phyloP scores from a whole-genome alignment of 1,284 basidiomycete genomes.

The Mrakiaceae sp. region DNA sequence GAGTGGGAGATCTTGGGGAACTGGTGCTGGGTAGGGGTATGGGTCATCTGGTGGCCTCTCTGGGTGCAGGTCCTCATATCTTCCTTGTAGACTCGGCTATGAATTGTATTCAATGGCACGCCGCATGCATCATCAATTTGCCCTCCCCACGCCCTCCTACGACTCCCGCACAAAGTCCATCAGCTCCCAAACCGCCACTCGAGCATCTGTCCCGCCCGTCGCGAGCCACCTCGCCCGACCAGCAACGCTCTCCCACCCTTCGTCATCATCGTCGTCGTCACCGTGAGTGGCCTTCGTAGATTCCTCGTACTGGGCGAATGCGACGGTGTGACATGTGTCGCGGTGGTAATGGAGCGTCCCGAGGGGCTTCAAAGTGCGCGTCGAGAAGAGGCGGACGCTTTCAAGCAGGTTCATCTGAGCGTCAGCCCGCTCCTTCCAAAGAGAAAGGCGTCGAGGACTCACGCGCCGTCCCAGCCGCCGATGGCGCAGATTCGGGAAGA shows the following conservation, averaged over 20 bases:
- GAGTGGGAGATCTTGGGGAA: slow-evolving; percentile 33
- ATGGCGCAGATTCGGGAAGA: slow-evolving; percentile 65
- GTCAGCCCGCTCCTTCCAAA: background rate
- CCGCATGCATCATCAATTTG: too few relatives aligned
- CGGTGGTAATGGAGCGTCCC: slow-evolving; percentile 72
- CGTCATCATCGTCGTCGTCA: slow-evolving; percentile 45
- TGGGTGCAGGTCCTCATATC: slow-evolving; percentile 15
- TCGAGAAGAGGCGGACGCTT: slow-evolving; percentile 67
- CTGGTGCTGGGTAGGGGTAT: slow-evolving; percentile 27
- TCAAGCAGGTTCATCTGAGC: background rate
- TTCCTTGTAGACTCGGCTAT: too few relatives aligned
- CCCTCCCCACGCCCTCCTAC: too few relatives aligned
- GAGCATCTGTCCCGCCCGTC: slow-evolving; percentile 57
- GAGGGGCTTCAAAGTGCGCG: slow-evolving; percentile 59
- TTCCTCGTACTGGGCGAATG: slow-evolving; percentile 43
- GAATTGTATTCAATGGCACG: too few relatives aligned
- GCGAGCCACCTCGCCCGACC: slow-evolving; percentile 47
- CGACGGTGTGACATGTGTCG: slow-evolving; percentile 53
- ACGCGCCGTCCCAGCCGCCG: slow-evolving; percentile 84
- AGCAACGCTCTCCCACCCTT: slow-evolving; percentile 42
- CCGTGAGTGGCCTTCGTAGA: slow-evolving; percentile 27
- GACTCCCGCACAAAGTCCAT: slow-evolving; percentile 45
- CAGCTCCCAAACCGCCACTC: slow-evolving; percentile 66
- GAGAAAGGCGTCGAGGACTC: slow-evolving; percentile 25
- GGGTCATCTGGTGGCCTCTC: slow-evolving; percentile 28